Percentiles rank a stretch among this genome's conserved stretches.
phyloP scores from a whole-genome alignment of 331 rosid species.

The Pyracantha coccinea region DNA sequence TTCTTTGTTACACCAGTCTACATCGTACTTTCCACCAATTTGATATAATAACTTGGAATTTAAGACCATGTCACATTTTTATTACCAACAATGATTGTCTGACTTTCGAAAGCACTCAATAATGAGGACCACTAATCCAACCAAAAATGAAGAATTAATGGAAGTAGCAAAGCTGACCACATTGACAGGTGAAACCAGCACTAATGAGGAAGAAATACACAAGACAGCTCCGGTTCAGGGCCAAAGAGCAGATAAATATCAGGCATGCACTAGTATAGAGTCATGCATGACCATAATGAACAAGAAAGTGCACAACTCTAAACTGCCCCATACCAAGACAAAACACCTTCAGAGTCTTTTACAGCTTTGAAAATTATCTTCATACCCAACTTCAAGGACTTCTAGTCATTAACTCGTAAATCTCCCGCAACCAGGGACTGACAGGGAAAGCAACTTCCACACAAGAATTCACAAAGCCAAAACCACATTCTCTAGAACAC shows the following conservation, averaged over 20 bases:
- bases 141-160: not conserved
- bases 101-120: not conserved
- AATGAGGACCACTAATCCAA: not conserved
- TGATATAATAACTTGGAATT: not conserved
- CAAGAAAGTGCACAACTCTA: not conserved
- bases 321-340: not conserved
- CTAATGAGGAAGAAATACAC: not conserved
- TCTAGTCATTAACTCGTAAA: not conserved
- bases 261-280: not conserved
- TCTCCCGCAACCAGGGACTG: not conserved
- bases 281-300: not conserved
- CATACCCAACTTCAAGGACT: not conserved
- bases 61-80: not conserved
- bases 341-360: not conserved
- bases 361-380: not conserved
- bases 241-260: not conserved
- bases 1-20: not conserved
- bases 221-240: not conserved
- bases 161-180: not conserved
- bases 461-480: not conserved
- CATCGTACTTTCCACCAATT: not conserved
- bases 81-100: not conserved
- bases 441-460: not conserved
- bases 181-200: not conserved
- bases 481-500: not conserved